Base-by-base conservation (phyloP, 202 grass and related monocot genomes). In the Cymbopogon flexuosus region DNA sequence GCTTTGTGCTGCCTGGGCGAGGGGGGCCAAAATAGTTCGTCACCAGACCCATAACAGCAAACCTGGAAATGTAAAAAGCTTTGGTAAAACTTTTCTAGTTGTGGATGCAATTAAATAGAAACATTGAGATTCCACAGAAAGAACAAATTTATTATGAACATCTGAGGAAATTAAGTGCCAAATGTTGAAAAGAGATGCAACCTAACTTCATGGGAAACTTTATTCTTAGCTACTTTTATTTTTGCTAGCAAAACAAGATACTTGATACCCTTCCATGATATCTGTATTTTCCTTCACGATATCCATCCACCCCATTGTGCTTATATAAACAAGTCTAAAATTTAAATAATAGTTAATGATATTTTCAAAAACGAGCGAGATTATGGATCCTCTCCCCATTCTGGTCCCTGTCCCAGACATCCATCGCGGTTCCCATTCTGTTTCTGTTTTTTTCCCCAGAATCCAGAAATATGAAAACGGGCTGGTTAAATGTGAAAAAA, bases 1-100 rank as follows among this genome's bases (percentile, higher is more conserved):
- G 66, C 63, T 85, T 90, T 74, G 72, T 73, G 39, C 70, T 88
- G 75, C 69, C 90, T 41, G 84, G 81, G 54, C 88, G 90, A 79
- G 88, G 35, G 11, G 94, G 92, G 0, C 92, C 95, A 45, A 98
- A 86, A 77, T 98, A 98, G 79, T 84, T 95, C 5, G 92, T 98
- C 76, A 98, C 86, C 84, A 98, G 83, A 24, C 96, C 96, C 96
- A 98, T 95, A 39, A 95, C 63, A 3, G 90, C 96, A 69, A 98
- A 95, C 96, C 96, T 98, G 86, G 3, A 70, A 97, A 74, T 35
- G 5, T 79, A 6, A 23, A 13, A 83, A 39, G 11, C 21, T 42
- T 80, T 3, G 29, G 58, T 85, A 3, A 66, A 24, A 42, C 74
- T 34, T 23, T n/a, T 74, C 47, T 47, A 43, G 8, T 13, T 5